Conservation (phyloP, 1,284 basidiomycete genomes). For the Athelia sp. region DNA sequence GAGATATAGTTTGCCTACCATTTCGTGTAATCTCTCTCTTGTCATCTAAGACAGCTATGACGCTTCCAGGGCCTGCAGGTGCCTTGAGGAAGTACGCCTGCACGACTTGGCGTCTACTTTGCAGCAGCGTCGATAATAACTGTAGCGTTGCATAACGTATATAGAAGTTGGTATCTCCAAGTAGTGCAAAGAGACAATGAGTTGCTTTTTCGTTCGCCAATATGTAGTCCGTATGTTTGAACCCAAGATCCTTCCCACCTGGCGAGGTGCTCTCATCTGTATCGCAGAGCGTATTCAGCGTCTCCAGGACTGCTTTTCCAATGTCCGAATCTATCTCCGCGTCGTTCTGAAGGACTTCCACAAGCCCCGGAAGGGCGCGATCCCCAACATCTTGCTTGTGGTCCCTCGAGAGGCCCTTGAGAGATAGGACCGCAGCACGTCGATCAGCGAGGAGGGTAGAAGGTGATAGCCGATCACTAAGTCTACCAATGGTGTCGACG, state of each 20-base stretch:
- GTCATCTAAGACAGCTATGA: constrained; percentile 76
- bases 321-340: constrained; percentile 86
- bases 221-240: constrained; percentile 70
- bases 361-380: constrained; percentile 68
- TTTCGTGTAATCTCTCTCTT: constrained; percentile 81
- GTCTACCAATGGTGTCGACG: constrained; percentile 78
- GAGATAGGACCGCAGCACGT: constrained; percentile 84
- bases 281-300: constrained; percentile 72
- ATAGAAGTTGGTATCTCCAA: constrained; percentile 80
- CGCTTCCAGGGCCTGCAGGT: constrained; percentile 65
- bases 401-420: constrained; percentile 90
- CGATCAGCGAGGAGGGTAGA: constrained; percentile 85
- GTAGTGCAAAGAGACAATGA: constrained; percentile 75
- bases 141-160: constrained; percentile 86
- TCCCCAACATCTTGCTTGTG: constrained; percentile 86
- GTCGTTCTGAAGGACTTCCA: constrained; percentile 81
- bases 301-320: constrained; percentile 87
- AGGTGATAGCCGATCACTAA: constrained; percentile 86
- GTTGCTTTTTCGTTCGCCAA: constrained; percentile 67
- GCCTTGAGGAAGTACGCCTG: constrained; percentile 89
- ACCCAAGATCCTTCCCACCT: constrained; percentile 57
- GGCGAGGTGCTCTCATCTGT: constrained; percentile 28
- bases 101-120: constrained; percentile 74
- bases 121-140: constrained; percentile 74
- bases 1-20: constrained; percentile 44